Conservation (phyloP, 495 filamentous ascomycete species). For the Bombardia bombarda region DNA sequence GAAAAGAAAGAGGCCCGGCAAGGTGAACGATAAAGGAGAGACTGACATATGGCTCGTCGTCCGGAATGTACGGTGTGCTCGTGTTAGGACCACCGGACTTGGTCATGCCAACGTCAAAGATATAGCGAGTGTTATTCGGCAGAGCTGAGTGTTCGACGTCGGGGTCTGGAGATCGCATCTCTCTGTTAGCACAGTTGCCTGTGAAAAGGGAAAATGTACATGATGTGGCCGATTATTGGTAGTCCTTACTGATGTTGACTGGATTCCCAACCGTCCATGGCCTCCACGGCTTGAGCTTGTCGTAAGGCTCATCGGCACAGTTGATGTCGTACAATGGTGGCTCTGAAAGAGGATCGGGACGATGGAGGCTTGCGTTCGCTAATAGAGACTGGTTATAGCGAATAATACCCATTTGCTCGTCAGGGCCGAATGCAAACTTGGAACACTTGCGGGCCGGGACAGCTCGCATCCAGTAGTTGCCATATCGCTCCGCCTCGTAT, state of each 20-base stretch:
- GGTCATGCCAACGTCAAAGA: conserved; percentile 9
- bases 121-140: conserved; percentile 3
- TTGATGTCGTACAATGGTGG: conserved; percentile 3
- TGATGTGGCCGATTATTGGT: background rate
- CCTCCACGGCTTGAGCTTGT: conserved; percentile 1
- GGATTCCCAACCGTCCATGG: conserved; percentile 7
- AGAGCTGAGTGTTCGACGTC: background rate
- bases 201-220: too few species aligned
- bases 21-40: too few species aligned
- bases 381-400: conserved; percentile 3
- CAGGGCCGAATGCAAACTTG: conserved; percentile 8
- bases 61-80: conserved; percentile 3
- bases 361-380: background rate
- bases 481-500: conserved; percentile 2
- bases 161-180: background rate
- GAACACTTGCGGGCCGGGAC: conserved; percentile 1
- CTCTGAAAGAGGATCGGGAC: conserved; percentile 9
- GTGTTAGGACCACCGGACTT: conserved; percentile 5
- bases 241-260: conserved; percentile 6
- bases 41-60: conserved; percentile 3
- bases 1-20: background rate
- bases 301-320: conserved; percentile 10
- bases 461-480: conserved; percentile 43
- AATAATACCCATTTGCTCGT: conserved; percentile 10
- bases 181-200: too few species aligned